Conservation (phyloP, 73 alveolate species). For the Effrenium voratum region DNA sequence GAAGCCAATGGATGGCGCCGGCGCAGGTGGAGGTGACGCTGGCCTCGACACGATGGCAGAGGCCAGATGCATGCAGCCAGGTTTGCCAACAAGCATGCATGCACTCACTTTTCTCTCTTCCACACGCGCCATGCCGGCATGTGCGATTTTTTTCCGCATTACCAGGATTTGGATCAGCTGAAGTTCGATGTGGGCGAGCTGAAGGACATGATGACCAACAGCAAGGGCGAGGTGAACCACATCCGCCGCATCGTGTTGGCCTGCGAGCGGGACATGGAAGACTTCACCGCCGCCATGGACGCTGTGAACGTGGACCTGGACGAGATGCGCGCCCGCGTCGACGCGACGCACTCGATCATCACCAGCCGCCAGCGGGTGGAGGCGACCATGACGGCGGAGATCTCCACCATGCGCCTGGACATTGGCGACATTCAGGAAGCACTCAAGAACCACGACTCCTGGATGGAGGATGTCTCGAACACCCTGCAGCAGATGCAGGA, state of each 20-base stretch:
- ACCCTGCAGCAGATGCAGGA: conserved; percentile 91
- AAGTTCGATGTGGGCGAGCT: conserved; percentile 91
- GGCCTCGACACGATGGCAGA: conserved; percentile 93
- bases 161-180: conserved; percentile 71
- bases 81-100: too few relatives aligned
- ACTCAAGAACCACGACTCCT: conserved; percentile 81
- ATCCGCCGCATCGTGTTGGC: conserved; percentile 93
- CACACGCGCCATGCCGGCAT: neutral
- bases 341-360: conserved; percentile 92
- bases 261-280: conserved; percentile 94
- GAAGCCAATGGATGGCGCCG: conserved; percentile 75
- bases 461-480: conserved; percentile 94
- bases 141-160: too few relatives aligned
- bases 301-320: conserved; percentile 93
- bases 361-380: conserved; percentile 93
- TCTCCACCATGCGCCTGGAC: conserved; percentile 87
- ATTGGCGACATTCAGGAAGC: conserved; percentile 91
- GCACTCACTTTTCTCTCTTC: too few relatives aligned
- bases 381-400: conserved; percentile 93
- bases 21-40: conserved; percentile 21
- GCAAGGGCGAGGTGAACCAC: conserved; percentile 93
- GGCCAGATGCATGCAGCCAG: too few relatives aligned
- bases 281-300: conserved; percentile 93
- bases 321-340: conserved; percentile 94
- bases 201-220: conserved; percentile 80